These are phyloP conservation scores for Kwoniella sp. DNA, from an alignment of 768 basidiomycete genomes.

Conservation along the genomic window DNA sequence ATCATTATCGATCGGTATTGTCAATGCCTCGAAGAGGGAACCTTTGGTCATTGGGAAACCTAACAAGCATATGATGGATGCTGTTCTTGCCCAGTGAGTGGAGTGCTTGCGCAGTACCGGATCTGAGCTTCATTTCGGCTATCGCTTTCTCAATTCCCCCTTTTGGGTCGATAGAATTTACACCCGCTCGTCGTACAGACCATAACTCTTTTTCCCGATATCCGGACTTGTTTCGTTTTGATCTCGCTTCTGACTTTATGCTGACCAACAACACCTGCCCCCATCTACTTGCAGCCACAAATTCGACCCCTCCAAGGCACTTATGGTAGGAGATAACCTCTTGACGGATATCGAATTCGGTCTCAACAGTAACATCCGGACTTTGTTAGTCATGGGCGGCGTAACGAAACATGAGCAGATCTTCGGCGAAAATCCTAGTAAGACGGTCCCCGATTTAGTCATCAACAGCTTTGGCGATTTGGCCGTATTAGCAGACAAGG, in stretches of 20 bases:
- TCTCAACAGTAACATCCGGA: constrained; percentile 77
- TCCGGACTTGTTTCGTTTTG: no score
- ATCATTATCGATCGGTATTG: constrained; percentile 76
- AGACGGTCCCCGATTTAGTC: constrained; percentile 78
- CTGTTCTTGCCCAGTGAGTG: constrained; percentile 74
- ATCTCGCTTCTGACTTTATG: no score
- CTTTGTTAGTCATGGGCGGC: constrained; percentile 73
- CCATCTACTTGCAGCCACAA: constrained; percentile 64
- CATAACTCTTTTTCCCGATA: no score
- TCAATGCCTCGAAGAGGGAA: constrained; percentile 63
- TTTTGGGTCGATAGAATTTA: no score
- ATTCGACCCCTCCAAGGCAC: constrained; percentile 79
- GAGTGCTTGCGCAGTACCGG: neutral
- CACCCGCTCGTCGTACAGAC: no score
- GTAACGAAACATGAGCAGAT: constrained; percentile 76
- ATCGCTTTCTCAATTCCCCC: no score
- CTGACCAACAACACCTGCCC: no score
- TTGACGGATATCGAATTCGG: constrained; percentile 96
- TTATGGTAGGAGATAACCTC: constrained; percentile 95
- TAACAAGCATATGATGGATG: constrained; percentile 86
- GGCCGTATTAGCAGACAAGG: constrained; percentile 43
- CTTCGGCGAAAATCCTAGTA: constrained; percentile 68
- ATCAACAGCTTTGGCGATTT: constrained; percentile 81
- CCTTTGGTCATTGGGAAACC: constrained; percentile 88
- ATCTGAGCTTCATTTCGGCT: no score